phyloP scores from a whole-genome alignment of 805 yeast genomes.

The Komagataella kurtzmanii region DNA sequence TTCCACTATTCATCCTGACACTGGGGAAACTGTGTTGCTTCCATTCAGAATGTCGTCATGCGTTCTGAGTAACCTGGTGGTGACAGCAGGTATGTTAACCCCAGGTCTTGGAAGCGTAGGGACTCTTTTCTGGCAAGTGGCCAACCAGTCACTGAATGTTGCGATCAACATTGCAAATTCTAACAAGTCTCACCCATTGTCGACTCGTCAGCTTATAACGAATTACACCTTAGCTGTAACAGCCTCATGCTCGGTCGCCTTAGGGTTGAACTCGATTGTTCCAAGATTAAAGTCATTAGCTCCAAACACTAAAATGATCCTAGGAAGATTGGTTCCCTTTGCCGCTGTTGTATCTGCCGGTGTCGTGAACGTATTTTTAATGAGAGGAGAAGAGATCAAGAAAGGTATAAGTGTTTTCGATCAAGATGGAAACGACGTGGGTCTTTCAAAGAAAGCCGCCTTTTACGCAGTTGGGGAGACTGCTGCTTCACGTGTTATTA shows the following conservation, averaged over 20 bases:
- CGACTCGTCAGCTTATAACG: constrained; percentile 61
- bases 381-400: constrained; percentile 90
- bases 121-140: constrained; percentile 94
- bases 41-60: constrained; percentile 97
- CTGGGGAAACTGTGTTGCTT: constrained; percentile 80
- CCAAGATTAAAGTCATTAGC: constrained; percentile 64
- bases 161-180: constrained; percentile 96
- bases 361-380: constrained; percentile 85
- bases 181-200: constrained; percentile 85
- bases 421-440: constrained; percentile 48
- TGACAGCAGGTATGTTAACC: constrained; percentile 95
- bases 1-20: constrained; percentile 92
- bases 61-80: constrained; percentile 86
- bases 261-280: constrained; percentile 85
- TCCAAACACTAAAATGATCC: constrained; percentile 55
- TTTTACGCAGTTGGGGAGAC: constrained; percentile 92
- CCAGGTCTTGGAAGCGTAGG: constrained; percentile 87
- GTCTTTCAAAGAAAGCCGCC: constrained; percentile 79
- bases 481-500: constrained; percentile 86
- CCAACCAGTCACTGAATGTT: constrained; percentile 92
- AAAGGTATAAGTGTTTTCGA: constrained; percentile 71
- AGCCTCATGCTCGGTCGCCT: constrained; percentile 91
- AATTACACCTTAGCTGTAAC: constrained; percentile 83
- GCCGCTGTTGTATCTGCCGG: constrained; percentile 99
- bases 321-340: constrained; percentile 88